Evolutionary conservation across 108 stramenopile species (phyloP).

Genomic region (Cyclotella choctawhatcheeana): DNA sequence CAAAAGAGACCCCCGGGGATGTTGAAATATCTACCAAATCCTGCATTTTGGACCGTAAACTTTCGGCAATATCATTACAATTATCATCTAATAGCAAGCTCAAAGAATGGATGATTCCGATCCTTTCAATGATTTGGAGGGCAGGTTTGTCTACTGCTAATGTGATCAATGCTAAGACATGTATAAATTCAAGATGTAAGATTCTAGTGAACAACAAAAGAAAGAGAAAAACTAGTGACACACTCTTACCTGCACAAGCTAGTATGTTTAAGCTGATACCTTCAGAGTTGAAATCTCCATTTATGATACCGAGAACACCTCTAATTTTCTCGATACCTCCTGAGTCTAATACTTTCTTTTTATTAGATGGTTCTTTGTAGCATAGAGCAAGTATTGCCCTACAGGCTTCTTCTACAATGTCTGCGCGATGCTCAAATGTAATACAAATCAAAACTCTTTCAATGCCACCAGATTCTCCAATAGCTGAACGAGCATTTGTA

Average conservation of each 20-base stretch:
- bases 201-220: too few species aligned
- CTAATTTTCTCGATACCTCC: conserved; percentile 22
- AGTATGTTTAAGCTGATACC: conserved; percentile 18
- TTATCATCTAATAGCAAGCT: conserved; percentile 8
- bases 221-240: not conserved
- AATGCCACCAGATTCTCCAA: conserved; percentile 10
- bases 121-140: conserved; percentile 3
- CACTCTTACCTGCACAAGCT: conserved; percentile 18
- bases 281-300: not conserved
- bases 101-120: conserved; percentile 26
- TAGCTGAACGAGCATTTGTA: not conserved
- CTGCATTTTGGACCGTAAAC: conserved; percentile 19
- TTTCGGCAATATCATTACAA: conserved; percentile 7
- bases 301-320: not conserved
- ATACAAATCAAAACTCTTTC: conserved; percentile 4
- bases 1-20: conserved; percentile 8
- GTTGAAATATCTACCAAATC: conserved; percentile 8
- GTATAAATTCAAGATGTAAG: not conserved
- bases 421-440: conserved; percentile 10
- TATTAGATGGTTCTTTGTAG: conserved; percentile 16
- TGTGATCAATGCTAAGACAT: conserved; percentile 13
- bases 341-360: conserved; percentile 1
- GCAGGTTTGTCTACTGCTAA: conserved; percentile 21
- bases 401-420: conserved; percentile 30
- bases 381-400: conserved; percentile 25